Evolutionary conservation across 1,284 basidiomycete species (phyloP).

Genomic region (Sporisorium scitamineum): DNA sequence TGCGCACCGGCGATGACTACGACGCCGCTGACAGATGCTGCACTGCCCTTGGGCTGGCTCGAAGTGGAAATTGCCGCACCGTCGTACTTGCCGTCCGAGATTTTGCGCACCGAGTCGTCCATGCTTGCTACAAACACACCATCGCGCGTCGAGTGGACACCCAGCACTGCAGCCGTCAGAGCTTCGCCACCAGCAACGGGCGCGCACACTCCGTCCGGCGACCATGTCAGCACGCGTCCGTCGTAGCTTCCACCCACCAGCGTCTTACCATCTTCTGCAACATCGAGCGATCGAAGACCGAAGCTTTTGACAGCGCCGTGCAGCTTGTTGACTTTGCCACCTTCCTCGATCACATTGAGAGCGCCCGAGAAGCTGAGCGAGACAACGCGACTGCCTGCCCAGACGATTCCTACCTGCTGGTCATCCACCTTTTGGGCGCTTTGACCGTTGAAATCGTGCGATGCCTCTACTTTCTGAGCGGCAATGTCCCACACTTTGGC

Average conservation of each 20-base stretch:
- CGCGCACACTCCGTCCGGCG: constrained; percentile 62
- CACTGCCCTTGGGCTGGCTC: constrained; percentile 77
- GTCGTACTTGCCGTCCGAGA: constrained; percentile 27
- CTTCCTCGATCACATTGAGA: constrained; percentile 75
- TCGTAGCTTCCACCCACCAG: constrained; percentile 75
- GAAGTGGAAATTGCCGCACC: constrained; percentile 67
- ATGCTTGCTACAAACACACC: constrained; percentile 43
- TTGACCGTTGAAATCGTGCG: constrained; percentile 53
- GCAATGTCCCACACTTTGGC: constrained; percentile 70
- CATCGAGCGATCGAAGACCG: constrained; percentile 40
- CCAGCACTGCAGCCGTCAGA: constrained; percentile 78
- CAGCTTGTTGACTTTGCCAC: constrained; percentile 38
- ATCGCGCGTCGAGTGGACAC: constrained; percentile 71
- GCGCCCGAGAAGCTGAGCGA: constrained; percentile 87
- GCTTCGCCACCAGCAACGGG: constrained; percentile 76
- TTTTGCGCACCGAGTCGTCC: constrained; percentile 55
- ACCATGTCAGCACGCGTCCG: constrained; percentile 80
- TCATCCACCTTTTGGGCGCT: constrained; percentile 55
- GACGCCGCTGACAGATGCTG: constrained; percentile 26
- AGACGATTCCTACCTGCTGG: constrained; percentile 90
- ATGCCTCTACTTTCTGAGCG: constrained; percentile 28
- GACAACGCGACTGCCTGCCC: constrained; percentile 77
- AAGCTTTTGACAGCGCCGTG: constrained; percentile 53
- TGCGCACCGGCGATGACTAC: constrained; percentile 80
- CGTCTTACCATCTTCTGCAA: constrained; percentile 28